Evolutionary conservation across 2,329 filamentous ascomycete species (phyloP).

Genomic region (Exophiala sp.): DNA sequence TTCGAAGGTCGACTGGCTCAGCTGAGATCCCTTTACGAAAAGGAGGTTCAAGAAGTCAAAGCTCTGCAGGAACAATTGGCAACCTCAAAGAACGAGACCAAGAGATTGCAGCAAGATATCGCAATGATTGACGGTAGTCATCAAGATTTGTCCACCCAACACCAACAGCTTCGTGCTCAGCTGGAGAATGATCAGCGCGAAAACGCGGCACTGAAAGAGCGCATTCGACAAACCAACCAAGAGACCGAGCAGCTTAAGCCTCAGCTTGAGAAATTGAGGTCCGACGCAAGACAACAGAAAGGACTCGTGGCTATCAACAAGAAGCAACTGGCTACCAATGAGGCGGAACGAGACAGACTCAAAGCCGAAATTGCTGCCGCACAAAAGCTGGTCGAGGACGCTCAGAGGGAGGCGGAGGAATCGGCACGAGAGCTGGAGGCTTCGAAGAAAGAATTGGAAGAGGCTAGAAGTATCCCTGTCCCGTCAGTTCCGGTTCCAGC

Average conservation of each 20-base stretch:
- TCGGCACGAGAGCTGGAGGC: conserved; percentile 37
- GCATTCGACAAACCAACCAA: conserved; percentile 75
- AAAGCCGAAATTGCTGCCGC: conserved; percentile 70
- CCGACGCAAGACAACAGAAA: conserved; percentile 90
- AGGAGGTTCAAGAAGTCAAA: conserved; percentile 84
- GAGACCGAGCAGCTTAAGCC: conserved; percentile 83
- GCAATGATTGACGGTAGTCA: conserved; percentile 76
- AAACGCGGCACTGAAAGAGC: conserved; percentile 79
- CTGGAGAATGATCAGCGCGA: conserved; percentile 86
- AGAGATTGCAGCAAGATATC: conserved; percentile 78
- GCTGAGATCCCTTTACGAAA: conserved; percentile 83
- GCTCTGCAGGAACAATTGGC: conserved; percentile 78
- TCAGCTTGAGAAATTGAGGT: conserved; percentile 87
- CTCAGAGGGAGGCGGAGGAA: conserved; percentile 48
- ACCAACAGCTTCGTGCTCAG: conserved; percentile 68
- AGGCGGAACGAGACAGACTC: conserved; percentile 82
- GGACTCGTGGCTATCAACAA: conserved; percentile 97
- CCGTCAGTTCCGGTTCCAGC: conserved; percentile 21
- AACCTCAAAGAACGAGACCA: conserved; percentile 72
- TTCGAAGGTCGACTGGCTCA: conserved; percentile 86
- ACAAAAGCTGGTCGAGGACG: conserved; percentile 62
- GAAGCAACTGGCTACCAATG: conserved; percentile 87
- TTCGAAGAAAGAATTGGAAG: conserved; percentile 35
- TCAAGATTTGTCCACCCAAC: conserved; percentile 77
- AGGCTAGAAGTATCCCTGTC: conserved; percentile 21